Percentiles rank a stretch among this genome's conserved stretches.
These are phyloP conservation scores for Liquidambar formosana DNA, from an alignment of 164 flowering plant genomes.

Conservation along the genomic window DNA sequence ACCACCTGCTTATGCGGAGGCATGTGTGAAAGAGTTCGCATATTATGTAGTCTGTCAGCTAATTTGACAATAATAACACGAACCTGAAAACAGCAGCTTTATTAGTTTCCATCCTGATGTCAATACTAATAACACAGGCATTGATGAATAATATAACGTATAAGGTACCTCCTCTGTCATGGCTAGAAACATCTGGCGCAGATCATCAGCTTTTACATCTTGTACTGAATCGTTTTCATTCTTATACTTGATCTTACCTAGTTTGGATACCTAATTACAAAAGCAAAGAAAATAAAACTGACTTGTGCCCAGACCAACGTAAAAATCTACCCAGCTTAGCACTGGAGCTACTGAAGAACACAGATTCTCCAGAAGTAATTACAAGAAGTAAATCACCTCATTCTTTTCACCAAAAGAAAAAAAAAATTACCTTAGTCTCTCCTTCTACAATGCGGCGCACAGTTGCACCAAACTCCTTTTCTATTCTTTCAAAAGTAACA, in stretches of 20 bases:
- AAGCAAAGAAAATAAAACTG: neutral
- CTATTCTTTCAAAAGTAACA: constrained; percentile 94
- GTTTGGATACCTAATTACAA: constrained; percentile 79
- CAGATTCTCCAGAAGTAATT: neutral
- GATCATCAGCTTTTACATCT: constrained; percentile 98
- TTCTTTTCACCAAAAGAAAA: neutral
- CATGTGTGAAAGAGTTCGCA: constrained; percentile 98
- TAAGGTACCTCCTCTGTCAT: constrained; percentile 91
- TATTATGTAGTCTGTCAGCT: constrained; percentile 98
- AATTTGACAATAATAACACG: constrained; percentile 98
- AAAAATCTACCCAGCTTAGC: neutral
- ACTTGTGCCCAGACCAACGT: neutral
- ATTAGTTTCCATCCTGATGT: neutral
- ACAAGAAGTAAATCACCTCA: neutral
- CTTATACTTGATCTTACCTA: constrained; percentile 84
- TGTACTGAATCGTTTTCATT: constrained; percentile 63
- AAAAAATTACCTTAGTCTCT: constrained; percentile 79
- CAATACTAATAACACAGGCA: neutral
- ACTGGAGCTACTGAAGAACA: neutral
- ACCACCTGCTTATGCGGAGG: constrained; percentile 94
- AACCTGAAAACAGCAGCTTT: constrained; percentile 51
- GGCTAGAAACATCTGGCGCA: constrained; percentile 96
- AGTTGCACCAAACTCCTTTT: constrained; percentile 81
- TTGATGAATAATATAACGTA: constrained; percentile 2
- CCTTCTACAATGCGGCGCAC: constrained; percentile 99